Conservation (phyloP, 441 rosid species). For the Euphorbia celastroides region DNA sequence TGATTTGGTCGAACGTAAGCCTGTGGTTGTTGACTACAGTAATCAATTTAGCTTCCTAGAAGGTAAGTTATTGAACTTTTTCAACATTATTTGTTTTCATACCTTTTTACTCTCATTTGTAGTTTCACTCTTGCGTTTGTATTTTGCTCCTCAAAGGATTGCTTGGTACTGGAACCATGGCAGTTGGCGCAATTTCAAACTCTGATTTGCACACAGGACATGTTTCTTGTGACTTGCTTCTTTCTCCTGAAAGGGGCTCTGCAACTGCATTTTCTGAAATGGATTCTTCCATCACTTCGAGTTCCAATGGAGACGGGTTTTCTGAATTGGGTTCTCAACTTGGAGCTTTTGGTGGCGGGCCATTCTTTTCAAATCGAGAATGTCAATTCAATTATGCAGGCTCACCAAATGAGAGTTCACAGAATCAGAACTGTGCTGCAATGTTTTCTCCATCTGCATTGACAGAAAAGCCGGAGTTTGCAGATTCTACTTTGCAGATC, state of each 20-base stretch:
- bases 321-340: conserved; percentile 15
- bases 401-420: conserved; percentile 15
- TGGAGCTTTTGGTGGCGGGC: conserved; percentile 23
- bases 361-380: conserved; percentile 16
- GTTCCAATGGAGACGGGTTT: conserved; percentile 21
- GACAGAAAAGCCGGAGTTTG: conserved; percentile 3
- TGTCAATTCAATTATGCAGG: conserved; percentile 12
- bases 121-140: background rate
- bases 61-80: conserved; percentile 15
- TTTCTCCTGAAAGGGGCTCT: conserved; percentile 23
- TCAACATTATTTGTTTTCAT: background rate
- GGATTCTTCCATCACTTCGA: conserved; percentile 22
- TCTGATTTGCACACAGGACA: conserved; percentile 5
- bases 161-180: conserved; percentile 2
- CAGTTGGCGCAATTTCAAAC: conserved; percentile 15
- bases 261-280: conserved; percentile 20
- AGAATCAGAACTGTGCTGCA: conserved; percentile 11
- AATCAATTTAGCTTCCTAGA: conserved; percentile 16
- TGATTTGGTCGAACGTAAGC: conserved; percentile 1
- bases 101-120: background rate
- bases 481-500: conserved; percentile 18
- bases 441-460: conserved; percentile 9
- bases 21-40: background rate
- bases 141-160: conserved; percentile 13
- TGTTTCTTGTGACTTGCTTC: conserved; percentile 16